Evolutionary conservation across 805 yeast species (phyloP), one percentile per base, ranked within the genome.

Genomic region (Wickerhamiella azyma): DNA sequence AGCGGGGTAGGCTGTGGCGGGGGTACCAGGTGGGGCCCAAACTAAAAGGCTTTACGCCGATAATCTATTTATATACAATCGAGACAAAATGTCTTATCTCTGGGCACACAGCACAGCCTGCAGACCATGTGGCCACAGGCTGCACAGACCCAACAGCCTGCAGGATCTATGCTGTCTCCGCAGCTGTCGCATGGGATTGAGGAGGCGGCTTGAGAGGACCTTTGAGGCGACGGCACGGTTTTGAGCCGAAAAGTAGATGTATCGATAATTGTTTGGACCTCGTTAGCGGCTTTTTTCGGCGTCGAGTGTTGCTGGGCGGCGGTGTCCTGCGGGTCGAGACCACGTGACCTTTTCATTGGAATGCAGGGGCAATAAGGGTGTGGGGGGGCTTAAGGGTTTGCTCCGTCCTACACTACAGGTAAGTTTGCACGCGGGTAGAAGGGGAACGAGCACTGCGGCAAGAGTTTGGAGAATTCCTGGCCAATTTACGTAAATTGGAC

Each of bases 41-140:
- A 5, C 7, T 21, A 21, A 21, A 21, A 21, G 24, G 24, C 24
- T 21, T 21, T 21, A 21, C 30, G 30, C 24, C 9, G 5, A 3
- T 9, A 16, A 9, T 11, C 8, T 21, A 11, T 9, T 17, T 45
- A 45, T 5, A 47, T 18, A 42, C 57, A 54, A 30, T 48, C 50
- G 2, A 54, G 40, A 30, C 58, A 54, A 10, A 32, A 18, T 5
- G 47, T 43, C 3, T 16, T 16, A 16, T 26, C 47, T 9, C 51
- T 48, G 9, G 53, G 50, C 13, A 53, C 49, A 2, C 55, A 55
- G 43, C 58, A 55, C 19, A 14, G 8, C 5, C 51, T 11, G 42
- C 58, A 55, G 28, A 51, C 50, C 16, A 21, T 26, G 8, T 32
- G 28, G 17, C 43, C 16, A 43, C 58, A 55, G 4, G 5, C 10